Base-by-base conservation (phyloP, 768 basidiomycete species). In the Phylloporus rhodoxanthus region DNA sequence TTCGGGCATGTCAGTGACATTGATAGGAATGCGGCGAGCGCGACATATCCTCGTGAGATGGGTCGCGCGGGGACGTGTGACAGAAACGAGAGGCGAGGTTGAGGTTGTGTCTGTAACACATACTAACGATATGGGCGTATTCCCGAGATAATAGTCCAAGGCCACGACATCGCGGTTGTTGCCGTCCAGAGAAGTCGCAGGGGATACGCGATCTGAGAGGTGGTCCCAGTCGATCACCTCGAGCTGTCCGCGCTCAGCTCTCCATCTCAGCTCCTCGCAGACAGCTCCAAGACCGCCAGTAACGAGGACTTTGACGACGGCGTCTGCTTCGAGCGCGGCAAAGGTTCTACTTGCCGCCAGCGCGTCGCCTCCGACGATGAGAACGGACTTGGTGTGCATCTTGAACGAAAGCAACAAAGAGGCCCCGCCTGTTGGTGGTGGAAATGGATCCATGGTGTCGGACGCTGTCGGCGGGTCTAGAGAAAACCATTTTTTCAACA, bases 261-360 rank as follows among this genome's bases (percentile, higher is more conserved):
- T 71, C 79, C 82, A 87, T 58, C 67, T 70, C 1, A 94, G 60
- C 62, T 95, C 89, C 11, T 85, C 81, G 64, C 84, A 85, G n/a
- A 81, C 77, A 10, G 66, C 55, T 0, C 56, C 55, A 2, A 73
- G 43, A 0, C 79, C 79, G 0, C 79, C 80, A 8, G 71, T 73
- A 0, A 77, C 70, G 7, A 89, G 59, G n/a, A 95, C 67, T 23
- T 84, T 67, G 28, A 94, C 91, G 8, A 65, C 58, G 0, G 86
- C 81, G 52, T 84, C 84, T 4, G 91, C 86, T 62, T 94, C 90
- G 30, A 95, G 76, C 2, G 88, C 82, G 15, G 85, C 73, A 57
- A 87, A 89, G 2, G 87, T 84, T 41, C 95, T 81, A n/a, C 80
- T 77, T 0, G 92, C 91, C 1, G 92, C 92, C 2, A 97, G 77